Evolutionary conservation across 495 filamentous ascomycete genomes (phyloP), one percentile per base, ranked within the genome.

Genomic region (Podospora pseudoanserina): DNA sequence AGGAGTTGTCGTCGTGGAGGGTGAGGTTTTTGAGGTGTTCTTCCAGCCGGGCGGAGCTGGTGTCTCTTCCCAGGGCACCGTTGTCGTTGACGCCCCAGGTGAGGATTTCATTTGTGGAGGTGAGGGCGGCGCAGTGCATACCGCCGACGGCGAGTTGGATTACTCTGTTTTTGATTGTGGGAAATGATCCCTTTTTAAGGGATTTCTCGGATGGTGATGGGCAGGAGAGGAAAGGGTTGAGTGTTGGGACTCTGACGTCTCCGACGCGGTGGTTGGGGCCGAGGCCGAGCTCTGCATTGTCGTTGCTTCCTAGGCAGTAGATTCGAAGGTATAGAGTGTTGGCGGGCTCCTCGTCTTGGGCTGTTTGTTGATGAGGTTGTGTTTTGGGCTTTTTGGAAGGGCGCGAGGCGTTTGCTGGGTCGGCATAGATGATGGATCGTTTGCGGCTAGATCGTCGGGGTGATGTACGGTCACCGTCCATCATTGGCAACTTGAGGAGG

Each of bases 241-340:
- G n/a, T 19, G 30, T 63, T 15, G 61, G 61, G 19, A 44, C 30
- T 20, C 5, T 19, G 18, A 63, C 61, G 34, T 63, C 61, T 6
- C 18, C 30, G 28, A 28, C n/a, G 19, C 61, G 32, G 32, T n/a
- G 32, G 1, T 23, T 5, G 3, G 55, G 18, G 23, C 61, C 61
- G n/a, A 63, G n/a, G 15, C 61, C 61, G 16, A 63, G 30, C 30
- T 63, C 61, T n/a, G 32, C 61, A n/a, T 63, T 63, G 27, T 63
- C 34, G 61, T 63, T 63, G 16, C 26, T 28, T 18, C 59, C 59
- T 18, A 61, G 26, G 23, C 26, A 26, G 27, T 61, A 61, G 27
- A 61, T 18, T 26, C 26, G 39, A 5, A 49, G 9, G 39, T 49
- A 49, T 5, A 13, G 13, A 2, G 7, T 49, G 39, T 5, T 3